Conservation (phyloP, 2,329 filamentous ascomycete genomes). For the Verticillium zaregamsianum region DNA sequence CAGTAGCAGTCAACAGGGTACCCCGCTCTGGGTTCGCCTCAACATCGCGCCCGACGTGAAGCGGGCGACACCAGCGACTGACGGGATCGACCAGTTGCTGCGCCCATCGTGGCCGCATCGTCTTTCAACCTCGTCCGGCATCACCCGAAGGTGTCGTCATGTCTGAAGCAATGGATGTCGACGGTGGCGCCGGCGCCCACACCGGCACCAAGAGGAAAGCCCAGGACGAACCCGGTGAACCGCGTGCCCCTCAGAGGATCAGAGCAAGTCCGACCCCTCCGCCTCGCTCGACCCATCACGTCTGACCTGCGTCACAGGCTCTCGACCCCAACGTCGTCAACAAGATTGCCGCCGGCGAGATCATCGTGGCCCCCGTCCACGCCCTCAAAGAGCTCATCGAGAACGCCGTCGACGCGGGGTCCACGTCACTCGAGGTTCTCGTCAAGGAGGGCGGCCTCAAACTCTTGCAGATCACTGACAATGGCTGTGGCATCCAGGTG, state of each 20-base stretch:
- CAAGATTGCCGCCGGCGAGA: conserved; percentile 97
- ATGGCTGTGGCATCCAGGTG: conserved; percentile 92
- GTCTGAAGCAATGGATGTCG: conserved; percentile 40
- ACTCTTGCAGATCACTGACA: conserved; percentile 93
- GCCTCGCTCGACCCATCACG: not conserved
- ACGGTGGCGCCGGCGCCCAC: conserved; percentile 39
- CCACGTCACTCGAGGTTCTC: conserved; percentile 83
- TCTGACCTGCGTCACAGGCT: conserved; percentile 48
- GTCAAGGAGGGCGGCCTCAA: conserved; percentile 96
- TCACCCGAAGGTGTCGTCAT: not conserved
- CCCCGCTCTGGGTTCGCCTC: not conserved
- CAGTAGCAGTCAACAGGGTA: too few species aligned
- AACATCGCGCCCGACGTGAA: not conserved
- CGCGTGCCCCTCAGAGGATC: conserved; percentile 42
- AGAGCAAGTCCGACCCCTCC: conserved; percentile 31
- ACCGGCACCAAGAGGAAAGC: conserved; percentile 48
- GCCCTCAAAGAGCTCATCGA: conserved; percentile 95
- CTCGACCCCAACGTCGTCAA: conserved; percentile 92
- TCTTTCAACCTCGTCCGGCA: not conserved
- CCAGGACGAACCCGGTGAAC: conserved; percentile 29
- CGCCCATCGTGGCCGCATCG: not conserved
- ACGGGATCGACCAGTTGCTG: not conserved
- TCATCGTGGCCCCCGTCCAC: conserved; percentile 95
- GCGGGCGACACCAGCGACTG: not conserved
- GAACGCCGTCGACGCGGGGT: conserved; percentile 95